Conservation (phyloP, 1,139 yeast species). For the Pichia sp. region DNA sequence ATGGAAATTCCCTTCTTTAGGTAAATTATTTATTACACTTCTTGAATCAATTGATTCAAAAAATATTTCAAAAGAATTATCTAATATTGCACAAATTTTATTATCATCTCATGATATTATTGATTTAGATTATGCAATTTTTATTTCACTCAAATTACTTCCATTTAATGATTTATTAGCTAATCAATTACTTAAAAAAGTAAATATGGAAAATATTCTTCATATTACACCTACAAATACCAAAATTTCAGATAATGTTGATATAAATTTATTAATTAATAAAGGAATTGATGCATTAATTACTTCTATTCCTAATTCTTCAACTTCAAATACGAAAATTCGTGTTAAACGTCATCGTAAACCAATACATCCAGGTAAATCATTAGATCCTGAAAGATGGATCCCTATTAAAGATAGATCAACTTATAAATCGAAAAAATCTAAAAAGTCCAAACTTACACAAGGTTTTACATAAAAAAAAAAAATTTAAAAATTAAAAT, state of each 20-base stretch:
- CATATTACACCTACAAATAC: conserved; percentile 29
- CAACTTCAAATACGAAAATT: conserved; percentile 26
- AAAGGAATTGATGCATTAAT: conserved; percentile 37
- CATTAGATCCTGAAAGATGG: conserved; percentile 78
- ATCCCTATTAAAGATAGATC: conserved; percentile 80
- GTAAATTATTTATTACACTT: conserved; percentile 41
- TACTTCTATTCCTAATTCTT: neutral
- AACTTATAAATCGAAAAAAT: conserved; percentile 71
- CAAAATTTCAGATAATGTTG: conserved; percentile 31
- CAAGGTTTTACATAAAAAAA: conserved; percentile 55
- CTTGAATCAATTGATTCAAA: conserved; percentile 38
- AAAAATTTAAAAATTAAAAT: neutral
- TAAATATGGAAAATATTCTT: conserved; percentile 29
- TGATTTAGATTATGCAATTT: conserved; percentile 39
- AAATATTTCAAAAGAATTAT: conserved; percentile 27
- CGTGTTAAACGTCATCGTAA: conserved; percentile 35
- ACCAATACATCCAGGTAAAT: conserved; percentile 37
- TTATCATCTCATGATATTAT: conserved; percentile 14
- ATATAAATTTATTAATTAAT: conserved; percentile 31
- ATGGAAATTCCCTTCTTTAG: conserved; percentile 45
- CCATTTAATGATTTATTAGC: conserved; percentile 33
- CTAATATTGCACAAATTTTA: conserved; percentile 27
- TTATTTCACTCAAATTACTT: conserved; percentile 43
- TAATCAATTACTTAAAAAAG: conserved; percentile 32
- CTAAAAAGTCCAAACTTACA: conserved; percentile 49